phyloP scores from a whole-genome alignment of 208 protist genomes.

The Endotrypanum monterogeii region DNA sequence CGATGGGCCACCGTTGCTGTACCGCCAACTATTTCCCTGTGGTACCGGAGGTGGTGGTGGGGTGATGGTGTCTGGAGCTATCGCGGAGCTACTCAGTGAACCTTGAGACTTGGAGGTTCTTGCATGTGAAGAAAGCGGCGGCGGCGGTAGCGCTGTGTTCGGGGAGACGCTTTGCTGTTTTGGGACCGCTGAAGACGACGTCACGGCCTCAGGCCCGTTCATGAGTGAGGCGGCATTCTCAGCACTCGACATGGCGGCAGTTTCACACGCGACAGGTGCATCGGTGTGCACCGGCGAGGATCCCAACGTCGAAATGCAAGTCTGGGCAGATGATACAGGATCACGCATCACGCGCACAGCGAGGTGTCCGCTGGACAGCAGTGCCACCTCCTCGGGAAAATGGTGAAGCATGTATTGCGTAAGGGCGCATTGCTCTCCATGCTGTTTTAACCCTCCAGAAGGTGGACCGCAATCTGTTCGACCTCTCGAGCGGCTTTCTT shows the following conservation, averaged over 20 bases:
- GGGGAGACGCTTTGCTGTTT: background rate
- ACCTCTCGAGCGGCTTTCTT: background rate
- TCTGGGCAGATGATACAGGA: background rate
- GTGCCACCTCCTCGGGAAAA: constrained; percentile 29
- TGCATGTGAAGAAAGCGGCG: background rate
- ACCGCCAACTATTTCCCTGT: background rate
- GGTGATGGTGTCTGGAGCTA: background rate
- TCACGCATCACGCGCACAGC: constrained; percentile 3
- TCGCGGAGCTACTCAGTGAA: background rate
- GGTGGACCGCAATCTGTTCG: background rate
- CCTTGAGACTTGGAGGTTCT: background rate
- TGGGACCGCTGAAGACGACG: background rate
- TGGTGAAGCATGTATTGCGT: constrained; percentile 17
- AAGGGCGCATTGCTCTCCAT: background rate
- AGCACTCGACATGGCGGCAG: background rate
- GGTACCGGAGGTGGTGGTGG: constrained; percentile 5
- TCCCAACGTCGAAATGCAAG: background rate
- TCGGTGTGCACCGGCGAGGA: background rate
- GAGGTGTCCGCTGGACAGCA: constrained; percentile 22
- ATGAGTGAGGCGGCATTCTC: background rate
- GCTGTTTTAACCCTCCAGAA: background rate
- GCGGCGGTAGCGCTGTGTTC: background rate
- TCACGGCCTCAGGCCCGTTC: background rate
- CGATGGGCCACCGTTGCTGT: background rate
- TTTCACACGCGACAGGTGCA: background rate